A percentile compares a stretch with the other conserved stretches of the same genome.
These are phyloP conservation scores for Quercus bicolor DNA, from an alignment of 306 rosid genomes.

Conservation along the genomic window DNA sequence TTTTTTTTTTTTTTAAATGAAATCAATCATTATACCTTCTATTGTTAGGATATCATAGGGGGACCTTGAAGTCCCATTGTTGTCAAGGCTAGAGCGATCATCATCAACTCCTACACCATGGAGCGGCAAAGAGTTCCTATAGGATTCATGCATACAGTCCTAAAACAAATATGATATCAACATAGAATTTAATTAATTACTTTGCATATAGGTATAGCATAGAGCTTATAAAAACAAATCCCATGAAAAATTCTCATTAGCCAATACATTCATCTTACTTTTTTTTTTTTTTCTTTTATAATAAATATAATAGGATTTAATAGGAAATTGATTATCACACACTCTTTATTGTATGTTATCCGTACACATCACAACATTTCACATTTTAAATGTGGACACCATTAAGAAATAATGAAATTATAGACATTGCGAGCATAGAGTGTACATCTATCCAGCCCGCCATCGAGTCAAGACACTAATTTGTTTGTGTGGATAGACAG, in stretches of 20 bases:
- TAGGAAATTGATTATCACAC: no score
- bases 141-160: conserved; percentile 80
- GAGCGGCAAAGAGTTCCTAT: conserved; percentile 59
- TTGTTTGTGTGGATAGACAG: rapidly evolving
- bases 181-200: background rate
- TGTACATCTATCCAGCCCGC: no score
- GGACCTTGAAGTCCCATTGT: conserved; percentile 58
- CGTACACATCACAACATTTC: no score
- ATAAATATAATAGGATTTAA: no score
- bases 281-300: no score
- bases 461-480: no score
- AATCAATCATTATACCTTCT: conserved; percentile 44
- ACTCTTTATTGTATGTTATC: no score
- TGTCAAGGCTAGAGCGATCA: conserved; percentile 71
- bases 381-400: no score
- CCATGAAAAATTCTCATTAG: background rate
- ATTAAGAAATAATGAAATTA: no score
- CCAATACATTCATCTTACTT: background rate
- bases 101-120: conserved; percentile 73
- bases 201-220: background rate
- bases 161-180: background rate
- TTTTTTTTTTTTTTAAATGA: background rate
- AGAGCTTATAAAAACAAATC: background rate
- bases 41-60: conserved; percentile 48
- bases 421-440: no score